phyloP scores from a whole-genome alignment of 495 filamentous ascomycete genomes.

The Xylaria venustula region DNA sequence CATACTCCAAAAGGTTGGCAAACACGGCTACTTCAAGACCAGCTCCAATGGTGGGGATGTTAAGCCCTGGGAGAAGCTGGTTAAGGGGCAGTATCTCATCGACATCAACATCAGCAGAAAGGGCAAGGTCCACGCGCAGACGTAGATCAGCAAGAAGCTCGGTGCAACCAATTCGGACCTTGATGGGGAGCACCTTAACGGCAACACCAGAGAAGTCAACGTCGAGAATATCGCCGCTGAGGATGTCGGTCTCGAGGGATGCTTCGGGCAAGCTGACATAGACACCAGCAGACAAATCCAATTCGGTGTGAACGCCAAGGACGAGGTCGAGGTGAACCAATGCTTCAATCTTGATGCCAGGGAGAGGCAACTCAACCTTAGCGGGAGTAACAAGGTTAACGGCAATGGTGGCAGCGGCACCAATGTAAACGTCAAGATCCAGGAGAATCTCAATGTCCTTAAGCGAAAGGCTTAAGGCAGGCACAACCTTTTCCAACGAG shows the following conservation, averaged over 20 bases:
- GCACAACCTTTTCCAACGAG: conserved; percentile 30
- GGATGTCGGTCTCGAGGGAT: conserved; percentile 35
- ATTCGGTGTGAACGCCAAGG: conserved; percentile 34
- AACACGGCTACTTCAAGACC: conserved; percentile 40
- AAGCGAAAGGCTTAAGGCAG: conserved; percentile 30
- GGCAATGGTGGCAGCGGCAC: conserved; percentile 33
- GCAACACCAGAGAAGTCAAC: conserved; percentile 26
- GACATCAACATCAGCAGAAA: conserved; percentile 25
- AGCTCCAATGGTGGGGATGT: conserved; percentile 34
- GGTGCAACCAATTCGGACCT: conserved; percentile 34
- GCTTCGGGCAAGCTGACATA: conserved; percentile 38
- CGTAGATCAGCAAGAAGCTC: conserved; percentile 30
- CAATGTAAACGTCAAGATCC: conserved; percentile 31
- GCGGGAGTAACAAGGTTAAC: conserved; percentile 36
- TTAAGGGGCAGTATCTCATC: conserved; percentile 16
- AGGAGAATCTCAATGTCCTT: conserved; percentile 35
- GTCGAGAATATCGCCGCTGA: conserved; percentile 40
- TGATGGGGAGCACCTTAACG: conserved; percentile 31
- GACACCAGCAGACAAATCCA: conserved; percentile 43
- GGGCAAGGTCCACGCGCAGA: conserved; percentile 29
- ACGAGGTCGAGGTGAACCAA: conserved; percentile 40
- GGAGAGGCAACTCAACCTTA: conserved; percentile 30
- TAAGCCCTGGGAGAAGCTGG: conserved; percentile 21
- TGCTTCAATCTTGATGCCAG: conserved; percentile 35
- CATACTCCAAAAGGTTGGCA: conserved; percentile 42